A percentile compares a stretch with the other conserved stretches of the same genome.
These are phyloP conservation scores for Colletotrichum phormii DNA, from an alignment of 2,329 filamentous ascomycete genomes.

Conservation along the genomic window DNA sequence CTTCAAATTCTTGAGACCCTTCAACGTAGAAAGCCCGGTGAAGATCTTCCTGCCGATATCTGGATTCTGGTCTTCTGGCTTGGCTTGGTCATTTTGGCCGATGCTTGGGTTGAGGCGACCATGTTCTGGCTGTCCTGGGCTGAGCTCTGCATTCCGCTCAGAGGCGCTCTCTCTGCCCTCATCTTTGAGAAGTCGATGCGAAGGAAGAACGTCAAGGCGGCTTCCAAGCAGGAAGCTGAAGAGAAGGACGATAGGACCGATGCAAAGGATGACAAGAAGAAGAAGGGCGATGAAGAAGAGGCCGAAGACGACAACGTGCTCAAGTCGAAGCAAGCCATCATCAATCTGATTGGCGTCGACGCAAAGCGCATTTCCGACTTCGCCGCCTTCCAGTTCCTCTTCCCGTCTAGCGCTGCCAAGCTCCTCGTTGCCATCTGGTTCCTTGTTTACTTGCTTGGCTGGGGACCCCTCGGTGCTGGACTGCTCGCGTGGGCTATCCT, in stretches of 20 bases:
- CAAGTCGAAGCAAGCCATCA: slow-evolving; percentile 73
- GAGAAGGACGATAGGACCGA: slow-evolving; percentile 44
- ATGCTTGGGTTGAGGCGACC: slow-evolving; percentile 72
- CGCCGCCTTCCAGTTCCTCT: slow-evolving; percentile 72
- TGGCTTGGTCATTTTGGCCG: slow-evolving; percentile 67
- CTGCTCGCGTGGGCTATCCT: slow-evolving; percentile 72
- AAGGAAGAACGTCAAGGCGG: slow-evolving; percentile 80
- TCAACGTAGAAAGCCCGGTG: slow-evolving; percentile 63
- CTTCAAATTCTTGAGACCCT: slow-evolving; percentile 73
- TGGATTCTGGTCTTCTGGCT: slow-evolving; percentile 78
- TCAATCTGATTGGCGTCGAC: slow-evolving; percentile 85
- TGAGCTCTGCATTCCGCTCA: slow-evolving; percentile 73
- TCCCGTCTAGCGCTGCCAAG: slow-evolving; percentile 72
- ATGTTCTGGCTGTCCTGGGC: slow-evolving; percentile 75
- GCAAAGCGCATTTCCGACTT: slow-evolving; percentile 77
- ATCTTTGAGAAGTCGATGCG: slow-evolving; percentile 83
- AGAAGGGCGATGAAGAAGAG: slow-evolving; percentile 64
- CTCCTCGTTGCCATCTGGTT: slow-evolving; percentile 75
- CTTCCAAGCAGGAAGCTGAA: slow-evolving; percentile 56
- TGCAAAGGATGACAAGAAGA: slow-evolving; percentile 43
- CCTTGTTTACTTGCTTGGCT: slow-evolving; percentile 77
- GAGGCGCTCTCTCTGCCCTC: slow-evolving; percentile 76
- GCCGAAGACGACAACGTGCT: slow-evolving; percentile 53
- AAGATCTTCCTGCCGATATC: slow-evolving; percentile 61
- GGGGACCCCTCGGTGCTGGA: slow-evolving; percentile 75